Percentiles rank a stretch among this genome's conserved stretches.
Conservation (phyloP, 2,329 filamentous ascomycete species). For the Leptosphaerulina australis region DNA sequence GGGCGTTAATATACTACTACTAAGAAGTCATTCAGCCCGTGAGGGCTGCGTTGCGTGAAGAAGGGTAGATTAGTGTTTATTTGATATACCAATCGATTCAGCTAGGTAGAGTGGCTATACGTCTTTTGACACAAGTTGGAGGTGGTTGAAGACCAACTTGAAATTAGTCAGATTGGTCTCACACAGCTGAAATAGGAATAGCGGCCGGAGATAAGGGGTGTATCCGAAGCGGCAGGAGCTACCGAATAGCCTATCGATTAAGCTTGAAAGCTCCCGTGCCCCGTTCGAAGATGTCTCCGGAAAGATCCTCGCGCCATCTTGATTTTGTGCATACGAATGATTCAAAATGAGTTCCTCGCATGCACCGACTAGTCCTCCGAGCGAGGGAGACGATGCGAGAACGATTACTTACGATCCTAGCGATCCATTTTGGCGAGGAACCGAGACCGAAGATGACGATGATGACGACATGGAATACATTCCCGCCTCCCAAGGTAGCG, state of each 20-base stretch:
- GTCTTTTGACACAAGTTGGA: no score
- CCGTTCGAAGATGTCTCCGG: slow-evolving; percentile 12
- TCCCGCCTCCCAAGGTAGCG: slow-evolving; percentile 50
- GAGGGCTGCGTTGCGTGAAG: no score
- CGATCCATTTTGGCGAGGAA: slow-evolving; percentile 45
- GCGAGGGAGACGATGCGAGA: slow-evolving; percentile 33
- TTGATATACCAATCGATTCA: no score
- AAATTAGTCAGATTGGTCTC: no score
- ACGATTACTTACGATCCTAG: slow-evolving; percentile 42
- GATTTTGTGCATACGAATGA: neutral
- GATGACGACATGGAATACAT: slow-evolving; percentile 62
- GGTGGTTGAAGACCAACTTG: no score
- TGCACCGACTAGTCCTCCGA: slow-evolving; percentile 30
- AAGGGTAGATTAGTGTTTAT: no score
- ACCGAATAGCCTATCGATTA: slow-evolving; percentile 13
- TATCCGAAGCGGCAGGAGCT: slow-evolving; percentile 4
- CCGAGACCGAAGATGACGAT: slow-evolving; percentile 49
- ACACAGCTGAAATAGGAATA: slow-evolving; percentile 3
- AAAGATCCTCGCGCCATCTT: neutral
- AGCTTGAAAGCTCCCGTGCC: slow-evolving; percentile 13
- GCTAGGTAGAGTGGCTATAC: no score
- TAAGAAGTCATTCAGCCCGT: no score
- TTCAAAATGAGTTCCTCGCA: slow-evolving; percentile 36
- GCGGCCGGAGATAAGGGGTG: slow-evolving; percentile 11
- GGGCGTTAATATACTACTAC: no score